Evolutionary conservation across 169 alveolate genomes (phyloP), one percentile per base, ranked within the genome.

Genomic region (Cryptosporidium felis): DNA sequence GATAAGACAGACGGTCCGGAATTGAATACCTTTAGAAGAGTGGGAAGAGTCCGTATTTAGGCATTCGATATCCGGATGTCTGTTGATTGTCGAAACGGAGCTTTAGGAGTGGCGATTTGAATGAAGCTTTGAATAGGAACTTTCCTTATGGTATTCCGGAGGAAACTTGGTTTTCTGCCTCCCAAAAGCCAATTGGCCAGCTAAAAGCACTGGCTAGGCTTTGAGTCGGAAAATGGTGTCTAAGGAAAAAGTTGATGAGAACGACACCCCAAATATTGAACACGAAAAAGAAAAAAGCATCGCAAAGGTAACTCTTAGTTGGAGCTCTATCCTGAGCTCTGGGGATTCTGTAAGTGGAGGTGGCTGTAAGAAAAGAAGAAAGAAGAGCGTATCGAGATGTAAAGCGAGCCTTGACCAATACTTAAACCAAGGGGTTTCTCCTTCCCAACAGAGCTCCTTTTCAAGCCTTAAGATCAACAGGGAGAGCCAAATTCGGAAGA

Each of bases 291-390:
- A 60, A n/a, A 53, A 36, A 12, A 60, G n/a, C 38, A 60, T 36
- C 6, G 32, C 32, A 42, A 56, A 56, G 8, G 26, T 42, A 21
- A 42, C 45, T n/a, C 32, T 56, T 8, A 56, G 63, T 28, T 56
- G 63, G 63, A 40, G 56, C 53, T 34, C 9, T n/a, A 60, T 60
- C 12, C 59, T 62, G 21, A 46, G 26, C 14, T 62, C 58, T 41
- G 80, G 60, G 5, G 60, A 62, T n/a, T 42, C 51, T 42, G 1
- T 14, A 23, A 41, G 3, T 62, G 58, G 40, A 62, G 41, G 80
- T 4, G 3, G 45, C 26, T 56, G 45, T 3, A 62, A 62, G n/a
- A 62, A 46, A 42, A 62, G 80, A 23, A 62, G 80, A 41, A 62
- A 62, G 30, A 62, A 41, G 41, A 42, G 60, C 26, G 38, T 42